These are phyloP conservation scores for Leccinum uliginosum DNA, from an alignment of 768 basidiomycete species.

Conservation along the genomic window DNA sequence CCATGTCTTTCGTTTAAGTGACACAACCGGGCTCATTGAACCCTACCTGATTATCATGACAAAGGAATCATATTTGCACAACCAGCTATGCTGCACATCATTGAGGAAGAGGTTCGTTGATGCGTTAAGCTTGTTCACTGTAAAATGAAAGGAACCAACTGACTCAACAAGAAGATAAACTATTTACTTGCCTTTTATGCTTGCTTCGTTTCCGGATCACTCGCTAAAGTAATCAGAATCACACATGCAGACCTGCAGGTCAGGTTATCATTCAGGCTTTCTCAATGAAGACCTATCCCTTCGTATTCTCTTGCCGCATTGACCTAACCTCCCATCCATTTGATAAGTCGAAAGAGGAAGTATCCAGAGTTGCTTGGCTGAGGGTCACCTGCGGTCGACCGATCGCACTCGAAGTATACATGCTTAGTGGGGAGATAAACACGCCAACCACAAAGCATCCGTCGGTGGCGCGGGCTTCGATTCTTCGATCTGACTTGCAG, in stretches of 20 bases:
- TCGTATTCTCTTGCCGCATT: not conserved
- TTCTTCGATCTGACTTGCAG: not conserved
- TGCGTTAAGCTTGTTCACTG: not conserved
- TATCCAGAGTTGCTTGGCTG: conserved; percentile 14
- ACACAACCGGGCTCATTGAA: no score
- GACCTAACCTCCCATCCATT: conserved; percentile 13
- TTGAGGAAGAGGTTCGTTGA: conserved; percentile 27
- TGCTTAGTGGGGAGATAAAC: conserved; percentile 35
- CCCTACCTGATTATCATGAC: not conserved
- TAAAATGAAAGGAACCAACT: not conserved
- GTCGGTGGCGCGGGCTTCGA: conserved; percentile 38
- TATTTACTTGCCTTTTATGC: conserved; percentile 39
- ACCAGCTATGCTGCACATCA: conserved; percentile 33
- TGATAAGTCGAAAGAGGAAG: not conserved
- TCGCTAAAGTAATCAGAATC: conserved; percentile 13
- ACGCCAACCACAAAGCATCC: conserved; percentile 32
- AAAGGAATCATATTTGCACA: conserved; percentile 37
- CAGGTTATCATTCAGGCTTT: conserved; percentile 17
- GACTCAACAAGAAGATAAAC: conserved; percentile 16
- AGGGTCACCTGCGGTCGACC: conserved; percentile 36
- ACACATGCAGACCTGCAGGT: conserved; percentile 10
- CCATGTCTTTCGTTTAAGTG: not conserved
- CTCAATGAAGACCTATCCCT: conserved; percentile 1
- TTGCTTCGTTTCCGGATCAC: conserved; percentile 25
- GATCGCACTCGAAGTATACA: conserved; percentile 25